Percentiles rank a stretch among this genome's conserved stretches.
Evolutionary conservation across 768 basidiomycete genomes (phyloP).

Genomic region (Collybia nuda): DNA sequence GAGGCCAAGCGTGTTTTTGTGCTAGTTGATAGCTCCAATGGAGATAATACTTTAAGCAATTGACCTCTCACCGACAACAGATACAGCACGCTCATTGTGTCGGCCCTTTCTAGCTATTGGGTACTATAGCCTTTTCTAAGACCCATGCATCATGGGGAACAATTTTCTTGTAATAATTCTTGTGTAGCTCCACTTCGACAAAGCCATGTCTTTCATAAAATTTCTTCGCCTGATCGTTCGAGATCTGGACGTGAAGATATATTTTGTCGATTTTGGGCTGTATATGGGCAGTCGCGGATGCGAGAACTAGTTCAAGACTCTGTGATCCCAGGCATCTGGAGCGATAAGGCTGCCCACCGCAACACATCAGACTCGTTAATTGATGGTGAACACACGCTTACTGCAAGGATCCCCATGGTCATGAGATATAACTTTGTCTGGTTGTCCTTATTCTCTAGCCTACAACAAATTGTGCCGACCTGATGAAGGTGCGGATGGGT

Average conservation of each 20-base stretch:
- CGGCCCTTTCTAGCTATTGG: neutral
- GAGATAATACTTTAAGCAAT: too few species aligned
- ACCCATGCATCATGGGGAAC: constrained; percentile 85
- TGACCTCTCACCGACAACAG: too few species aligned
- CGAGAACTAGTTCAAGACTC: constrained; percentile 65
- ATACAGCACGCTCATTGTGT: too few species aligned
- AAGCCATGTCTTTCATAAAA: constrained; percentile 90
- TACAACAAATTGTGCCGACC: constrained; percentile 86
- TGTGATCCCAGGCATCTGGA: constrained; percentile 74
- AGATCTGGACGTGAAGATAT: constrained; percentile 87
- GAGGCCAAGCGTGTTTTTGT: too few species aligned
- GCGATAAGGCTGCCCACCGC: constrained; percentile 69
- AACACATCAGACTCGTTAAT: neutral
- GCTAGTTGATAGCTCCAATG: neutral
- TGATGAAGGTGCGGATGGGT: constrained; percentile 20
- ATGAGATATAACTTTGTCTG: constrained; percentile 73
- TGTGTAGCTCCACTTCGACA: constrained; percentile 58
- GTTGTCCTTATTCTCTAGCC: constrained; percentile 68
- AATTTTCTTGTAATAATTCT: constrained; percentile 90
- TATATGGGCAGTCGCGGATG: constrained; percentile 55
- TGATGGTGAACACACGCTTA: constrained; percentile 36
- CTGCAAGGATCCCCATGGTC: constrained; percentile 91
- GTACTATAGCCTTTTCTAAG: constrained; percentile 59
- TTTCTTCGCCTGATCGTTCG: constrained; percentile 70
- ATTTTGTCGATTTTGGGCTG: constrained; percentile 68